Conservation (phyloP, 768 basidiomycete species). For the Hypholoma fasciculare region DNA sequence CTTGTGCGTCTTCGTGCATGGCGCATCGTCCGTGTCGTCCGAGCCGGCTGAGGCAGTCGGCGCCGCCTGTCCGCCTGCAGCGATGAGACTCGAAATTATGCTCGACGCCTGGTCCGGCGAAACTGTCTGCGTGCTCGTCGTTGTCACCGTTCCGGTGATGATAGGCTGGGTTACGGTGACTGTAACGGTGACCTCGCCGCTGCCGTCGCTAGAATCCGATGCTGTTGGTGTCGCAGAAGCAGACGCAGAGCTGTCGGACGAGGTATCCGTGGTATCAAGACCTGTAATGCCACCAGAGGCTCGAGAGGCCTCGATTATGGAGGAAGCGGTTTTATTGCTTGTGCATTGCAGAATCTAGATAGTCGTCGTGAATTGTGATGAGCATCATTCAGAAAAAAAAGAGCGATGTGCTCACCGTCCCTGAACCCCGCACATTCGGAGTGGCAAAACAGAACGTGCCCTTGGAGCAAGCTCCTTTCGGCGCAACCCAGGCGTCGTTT, state of each 20-base stretch:
- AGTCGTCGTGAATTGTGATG: neutral
- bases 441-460: conserved; percentile 51
- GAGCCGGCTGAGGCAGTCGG: neutral
- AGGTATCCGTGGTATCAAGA: conserved; percentile 3
- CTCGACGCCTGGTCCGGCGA: conserved; percentile 23
- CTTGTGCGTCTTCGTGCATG: neutral
- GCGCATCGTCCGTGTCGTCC: neutral
- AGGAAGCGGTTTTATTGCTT: conserved; percentile 44
- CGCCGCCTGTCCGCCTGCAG: neutral
- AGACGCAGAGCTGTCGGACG: conserved; percentile 10
- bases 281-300: conserved; percentile 22
- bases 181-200: conserved; percentile 21
- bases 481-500: conserved; percentile 38
- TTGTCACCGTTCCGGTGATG: conserved; percentile 24
- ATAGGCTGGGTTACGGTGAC: conserved; percentile 29
- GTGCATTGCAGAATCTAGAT: conserved; percentile 52
- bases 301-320: conserved; percentile 47
- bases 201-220: neutral
- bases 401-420: conserved; percentile 40
- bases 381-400: neutral
- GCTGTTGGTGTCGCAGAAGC: conserved; percentile 8
- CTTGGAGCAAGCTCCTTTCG: conserved; percentile 32
- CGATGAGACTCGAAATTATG: conserved; percentile 36
- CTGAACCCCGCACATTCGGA: conserved; percentile 40
- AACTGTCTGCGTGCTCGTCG: conserved; percentile 40